Percentiles rank a stretch among this genome's conserved stretches.
phyloP scores from a whole-genome alignment of 192 early-diverging fungal species.

The Entomortierella parvispora region DNA sequence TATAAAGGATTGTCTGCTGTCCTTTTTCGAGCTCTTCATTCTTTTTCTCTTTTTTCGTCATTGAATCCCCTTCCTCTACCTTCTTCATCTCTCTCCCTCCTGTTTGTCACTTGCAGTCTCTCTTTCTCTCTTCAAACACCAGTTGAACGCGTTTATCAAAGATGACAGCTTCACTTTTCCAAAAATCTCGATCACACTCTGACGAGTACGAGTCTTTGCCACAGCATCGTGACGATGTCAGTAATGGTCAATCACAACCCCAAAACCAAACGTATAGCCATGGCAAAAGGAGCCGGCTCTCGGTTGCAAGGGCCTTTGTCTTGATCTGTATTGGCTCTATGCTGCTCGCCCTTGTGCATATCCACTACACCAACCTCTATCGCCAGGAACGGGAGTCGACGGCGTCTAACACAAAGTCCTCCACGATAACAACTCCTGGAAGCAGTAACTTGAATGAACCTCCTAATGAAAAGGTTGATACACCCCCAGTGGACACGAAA shows the following conservation, averaged over 20 bases:
- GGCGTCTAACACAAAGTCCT: neutral
- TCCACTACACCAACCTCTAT: constrained; percentile 22
- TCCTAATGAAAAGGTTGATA: neutral
- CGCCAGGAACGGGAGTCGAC: neutral
- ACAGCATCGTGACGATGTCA: neutral
- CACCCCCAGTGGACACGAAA: neutral
- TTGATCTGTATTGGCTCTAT: constrained; percentile 30
- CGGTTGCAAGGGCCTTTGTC: constrained; percentile 18
- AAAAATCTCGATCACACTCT: neutral
- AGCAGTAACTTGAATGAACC: no score
- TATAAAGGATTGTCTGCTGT: no score
- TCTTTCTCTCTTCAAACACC: no score
- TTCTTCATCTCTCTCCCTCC: no score
- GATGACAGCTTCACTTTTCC: neutral
- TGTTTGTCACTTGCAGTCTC: no score
- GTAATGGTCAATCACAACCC: neutral
- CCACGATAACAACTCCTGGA: neutral
- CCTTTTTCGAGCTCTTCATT: no score
- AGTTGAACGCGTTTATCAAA: no score
- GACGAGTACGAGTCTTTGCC: neutral
- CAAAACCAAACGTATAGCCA: no score
- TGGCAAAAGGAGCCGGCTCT: constrained; percentile 22
- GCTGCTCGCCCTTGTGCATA: constrained; percentile 29
- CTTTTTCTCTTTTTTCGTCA: no score
- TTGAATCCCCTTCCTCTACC: no score